Base-by-base conservation (phyloP, 768 basidiomycete species). In the Rhodosporidiobolus sp. region DNA sequence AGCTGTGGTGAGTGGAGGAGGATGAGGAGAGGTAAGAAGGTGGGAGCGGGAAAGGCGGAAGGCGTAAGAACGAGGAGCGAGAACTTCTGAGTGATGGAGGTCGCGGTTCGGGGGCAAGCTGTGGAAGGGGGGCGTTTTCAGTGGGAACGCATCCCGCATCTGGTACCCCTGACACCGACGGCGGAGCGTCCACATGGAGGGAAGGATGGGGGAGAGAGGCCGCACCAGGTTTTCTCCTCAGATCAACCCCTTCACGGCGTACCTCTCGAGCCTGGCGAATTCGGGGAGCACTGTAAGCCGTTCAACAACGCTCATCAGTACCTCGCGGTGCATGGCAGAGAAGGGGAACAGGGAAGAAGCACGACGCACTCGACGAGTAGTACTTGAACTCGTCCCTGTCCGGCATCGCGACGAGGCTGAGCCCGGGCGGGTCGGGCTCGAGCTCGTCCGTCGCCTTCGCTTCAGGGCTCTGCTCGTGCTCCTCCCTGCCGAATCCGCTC, bases 371-470 rank as follows among this genome's bases (percentile, higher is more conserved):
- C 43, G 60, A 63, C 38, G 55, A n/a, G 61, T 74, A 74, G 46
- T 69, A 74, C 60, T 50, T 58, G 30, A 43, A 66, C 64, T 70
- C 60, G 57, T 74, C 59, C 55, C 34, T 0, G 48, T 74, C 73
- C n/a, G 68, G 73, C 28, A 58, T 38, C 43, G 73, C 73, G 19
- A 70, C 65, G 24, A 73, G 50, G 8, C 45, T 55, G 12, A 68
- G 28, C 0, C 72, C 72, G 2, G 65, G 50, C 45, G 65, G 70
- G 48, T 69, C 67, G 16, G 58, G 56, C 48, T 17, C 63, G 17
- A 65, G 45, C 50, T 50, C 26, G 20, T 6, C 7, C n/a, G 17
- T 11, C 43, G 59, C 28, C 16, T 28, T 20, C 43, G 53, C 53
- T 9, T 24, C 55, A 0, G 26, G 17, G 30, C 59, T 35, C 38